A percentile compares a stretch with the other conserved stretches of the same genome.
phyloP scores from a whole-genome alignment of 139 green algal genomes.

The Micractinium sp. region DNA sequence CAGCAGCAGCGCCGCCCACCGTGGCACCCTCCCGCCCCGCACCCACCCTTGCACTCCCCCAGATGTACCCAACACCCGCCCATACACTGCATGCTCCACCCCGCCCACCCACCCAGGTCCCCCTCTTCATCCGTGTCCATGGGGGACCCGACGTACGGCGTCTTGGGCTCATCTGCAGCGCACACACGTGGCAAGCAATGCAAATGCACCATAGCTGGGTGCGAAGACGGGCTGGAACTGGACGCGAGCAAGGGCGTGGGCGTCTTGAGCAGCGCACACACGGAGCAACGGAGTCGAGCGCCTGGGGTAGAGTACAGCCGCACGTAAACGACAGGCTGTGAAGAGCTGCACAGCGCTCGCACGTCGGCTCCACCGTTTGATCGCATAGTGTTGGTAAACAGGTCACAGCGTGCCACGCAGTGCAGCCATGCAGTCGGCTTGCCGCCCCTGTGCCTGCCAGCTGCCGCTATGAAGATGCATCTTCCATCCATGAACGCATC shows the following conservation, averaged over 20 bases:
- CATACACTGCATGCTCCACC: background rate
- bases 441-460: no score
- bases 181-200: background rate
- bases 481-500: background rate
- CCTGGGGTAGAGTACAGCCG: no score
- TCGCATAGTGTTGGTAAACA: no score
- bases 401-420: no score
- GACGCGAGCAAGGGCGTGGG: no score
- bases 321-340: no score
- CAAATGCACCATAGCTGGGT: background rate
- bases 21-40: background rate
- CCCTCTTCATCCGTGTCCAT: conserved; percentile 47
- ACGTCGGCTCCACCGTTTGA: no score
- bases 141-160: conserved; percentile 42
- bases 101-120: conserved; percentile 19
- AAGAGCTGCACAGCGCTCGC: no score
- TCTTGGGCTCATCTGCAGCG: conserved; percentile 53
- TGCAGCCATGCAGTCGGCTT: background rate
- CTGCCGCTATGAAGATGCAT: no score
- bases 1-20: background rate
- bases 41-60: background rate
- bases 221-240: no score
- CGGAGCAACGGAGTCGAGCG: no score
- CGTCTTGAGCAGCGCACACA: background rate
- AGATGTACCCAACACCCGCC: background rate